A percentile compares a stretch with the other conserved stretches of the same genome.
Conservation (phyloP, 805 yeast genomes). For the Spathaspora passalidarum region DNA sequence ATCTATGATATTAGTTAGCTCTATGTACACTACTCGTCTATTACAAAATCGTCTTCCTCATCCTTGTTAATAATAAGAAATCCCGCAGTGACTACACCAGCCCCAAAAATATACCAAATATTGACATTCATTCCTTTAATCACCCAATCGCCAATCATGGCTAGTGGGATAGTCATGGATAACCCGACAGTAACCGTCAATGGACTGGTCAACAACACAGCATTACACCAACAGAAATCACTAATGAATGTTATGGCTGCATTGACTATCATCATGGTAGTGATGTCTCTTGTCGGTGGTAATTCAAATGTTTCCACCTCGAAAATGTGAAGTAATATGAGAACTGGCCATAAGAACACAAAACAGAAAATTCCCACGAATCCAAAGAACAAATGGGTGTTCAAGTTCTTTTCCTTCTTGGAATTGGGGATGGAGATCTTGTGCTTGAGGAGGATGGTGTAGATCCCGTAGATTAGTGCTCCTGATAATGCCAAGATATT, state of each 20-base stretch:
- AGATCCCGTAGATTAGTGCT: slow-evolving; percentile 87
- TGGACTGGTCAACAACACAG: slow-evolving; percentile 91
- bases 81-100: slow-evolving; percentile 73
- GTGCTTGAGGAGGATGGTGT: slow-evolving; percentile 78
- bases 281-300: slow-evolving; percentile 55
- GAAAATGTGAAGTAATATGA: slow-evolving; percentile 58
- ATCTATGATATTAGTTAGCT: no score
- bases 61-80: slow-evolving; percentile 80
- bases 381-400: slow-evolving; percentile 89
- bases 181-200: slow-evolving; percentile 94
- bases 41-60: slow-evolving; percentile 59
- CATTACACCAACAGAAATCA: slow-evolving; percentile 94
- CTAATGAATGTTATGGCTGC: slow-evolving; percentile 78
- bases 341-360: slow-evolving; percentile 76
- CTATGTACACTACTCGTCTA: no score
- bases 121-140: slow-evolving; percentile 64
- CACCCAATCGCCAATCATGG: slow-evolving; percentile 85
- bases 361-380: slow-evolving; percentile 87
- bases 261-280: slow-evolving; percentile 57
- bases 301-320: slow-evolving; percentile 70
- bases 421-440: slow-evolving; percentile 45
- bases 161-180: slow-evolving; percentile 89
- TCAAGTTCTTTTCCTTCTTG: slow-evolving; percentile 67
- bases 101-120: slow-evolving; percentile 70
- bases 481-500: slow-evolving; percentile 78